phyloP scores from a whole-genome alignment of 257 asterid species.

The Capsicum baccatum region DNA sequence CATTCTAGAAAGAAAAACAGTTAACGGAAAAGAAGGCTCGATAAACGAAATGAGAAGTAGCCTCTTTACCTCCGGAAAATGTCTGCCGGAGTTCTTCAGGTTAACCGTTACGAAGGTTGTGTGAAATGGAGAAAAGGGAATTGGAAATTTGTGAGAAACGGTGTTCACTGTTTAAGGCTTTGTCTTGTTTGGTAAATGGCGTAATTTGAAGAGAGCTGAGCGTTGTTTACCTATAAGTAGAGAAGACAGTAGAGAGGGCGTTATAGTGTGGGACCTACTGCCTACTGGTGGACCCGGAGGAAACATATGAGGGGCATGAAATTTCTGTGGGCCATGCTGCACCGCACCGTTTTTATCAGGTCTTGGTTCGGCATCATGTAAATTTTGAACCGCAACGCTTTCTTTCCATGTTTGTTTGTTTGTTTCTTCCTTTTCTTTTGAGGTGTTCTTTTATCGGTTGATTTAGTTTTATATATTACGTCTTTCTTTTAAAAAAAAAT shows the following conservation, averaged over 20 bases:
- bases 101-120: background rate
- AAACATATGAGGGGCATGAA: background rate
- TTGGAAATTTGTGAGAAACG: background rate
- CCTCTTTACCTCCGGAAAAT: background rate
- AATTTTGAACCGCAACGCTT: background rate
- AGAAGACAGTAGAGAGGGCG: background rate
- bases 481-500: too few species aligned
- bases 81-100: background rate
- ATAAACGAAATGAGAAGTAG: background rate
- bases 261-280: background rate
- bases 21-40: background rate
- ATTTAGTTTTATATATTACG: too few species aligned
- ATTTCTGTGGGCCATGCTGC: background rate
- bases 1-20: slow-evolving; percentile 12
- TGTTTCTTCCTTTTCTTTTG: too few species aligned
- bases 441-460: too few species aligned
- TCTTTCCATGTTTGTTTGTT: background rate
- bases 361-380: background rate
- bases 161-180: background rate
- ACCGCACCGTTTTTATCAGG: slow-evolving; percentile 14
- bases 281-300: background rate
- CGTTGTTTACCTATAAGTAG: background rate
- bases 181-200: background rate
- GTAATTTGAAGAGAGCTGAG: background rate
- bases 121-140: background rate